Evolutionary conservation across 805 yeast genomes (phyloP).

Genomic region (Wickerhamiella shivajii): DNA sequence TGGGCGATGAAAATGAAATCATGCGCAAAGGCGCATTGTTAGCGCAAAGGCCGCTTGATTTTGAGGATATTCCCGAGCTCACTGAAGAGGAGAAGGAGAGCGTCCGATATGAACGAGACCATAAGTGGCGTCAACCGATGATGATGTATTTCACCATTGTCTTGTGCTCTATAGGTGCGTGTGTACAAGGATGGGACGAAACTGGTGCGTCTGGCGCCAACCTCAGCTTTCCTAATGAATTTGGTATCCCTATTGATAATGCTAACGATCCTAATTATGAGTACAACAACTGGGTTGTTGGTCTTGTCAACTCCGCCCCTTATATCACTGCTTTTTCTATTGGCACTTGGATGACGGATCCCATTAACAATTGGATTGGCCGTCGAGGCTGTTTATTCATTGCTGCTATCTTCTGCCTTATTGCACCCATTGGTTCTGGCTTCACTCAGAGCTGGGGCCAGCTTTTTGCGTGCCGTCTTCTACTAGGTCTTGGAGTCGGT

Average conservation of each 20-base stretch:
- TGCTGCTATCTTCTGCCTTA: conserved; percentile 38
- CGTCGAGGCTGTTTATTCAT: conserved; percentile 32
- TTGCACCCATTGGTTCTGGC: conserved; percentile 47
- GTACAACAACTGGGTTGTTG: conserved; percentile 31
- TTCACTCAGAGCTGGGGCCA: conserved; percentile 47
- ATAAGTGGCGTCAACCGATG: conserved; percentile 33
- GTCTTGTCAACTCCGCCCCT: conserved; percentile 52
- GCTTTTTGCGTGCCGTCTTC: conserved; percentile 42
- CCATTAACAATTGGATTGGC: conserved; percentile 37
- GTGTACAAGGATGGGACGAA: conserved; percentile 66
- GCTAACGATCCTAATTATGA: conserved; percentile 16
- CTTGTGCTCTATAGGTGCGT: conserved; percentile 50
- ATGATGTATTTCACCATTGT: conserved; percentile 36
- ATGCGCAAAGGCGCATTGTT: conserved; percentile 36
- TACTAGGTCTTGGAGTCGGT: conserved; percentile 53
- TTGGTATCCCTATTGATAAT: conserved; percentile 26
- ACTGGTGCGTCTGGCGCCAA: conserved; percentile 57
- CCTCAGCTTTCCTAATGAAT: conserved; percentile 34
- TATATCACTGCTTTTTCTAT: conserved; percentile 36
- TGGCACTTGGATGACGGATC: conserved; percentile 37
- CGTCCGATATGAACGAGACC: conserved; percentile 31
- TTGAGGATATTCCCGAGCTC: conserved; percentile 16
- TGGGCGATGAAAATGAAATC: conserved; percentile 17
- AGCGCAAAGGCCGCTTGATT: conserved; percentile 33
- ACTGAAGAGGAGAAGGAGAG: conserved; percentile 21